Conservation (phyloP, 345 rosid species). For the Sapria himalayana region DNA sequence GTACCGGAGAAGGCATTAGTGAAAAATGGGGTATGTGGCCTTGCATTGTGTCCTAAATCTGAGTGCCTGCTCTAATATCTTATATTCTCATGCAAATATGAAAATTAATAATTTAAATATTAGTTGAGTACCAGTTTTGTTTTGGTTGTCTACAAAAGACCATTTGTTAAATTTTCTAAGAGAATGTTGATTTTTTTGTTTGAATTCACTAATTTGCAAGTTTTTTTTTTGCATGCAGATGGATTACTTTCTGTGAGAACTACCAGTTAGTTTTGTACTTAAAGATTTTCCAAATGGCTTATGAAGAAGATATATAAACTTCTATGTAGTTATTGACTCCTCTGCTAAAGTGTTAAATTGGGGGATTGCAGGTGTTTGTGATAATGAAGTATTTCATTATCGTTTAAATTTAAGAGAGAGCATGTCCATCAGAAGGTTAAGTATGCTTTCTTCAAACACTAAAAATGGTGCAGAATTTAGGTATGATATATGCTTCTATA, state of each 20-base stretch:
- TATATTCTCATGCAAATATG: neutral
- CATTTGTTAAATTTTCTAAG: no score
- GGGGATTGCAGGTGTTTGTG: conserved; percentile 30
- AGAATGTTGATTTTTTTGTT: neutral
- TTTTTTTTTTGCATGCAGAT: conserved; percentile 34
- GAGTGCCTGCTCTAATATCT: neutral
- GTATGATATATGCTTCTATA: conserved; percentile 16
- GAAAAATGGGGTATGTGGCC: conserved; percentile 35
- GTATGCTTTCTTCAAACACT: conserved; percentile 41
- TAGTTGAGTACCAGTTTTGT: neutral
- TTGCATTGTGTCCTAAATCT: neutral
- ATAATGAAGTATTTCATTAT: conserved; percentile 32
- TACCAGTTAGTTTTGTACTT: conserved; percentile 33
- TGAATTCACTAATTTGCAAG: conserved; percentile 1
- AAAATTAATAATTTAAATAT: neutral
- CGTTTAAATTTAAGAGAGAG: conserved; percentile 36
- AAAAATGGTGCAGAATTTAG: conserved; percentile 66
- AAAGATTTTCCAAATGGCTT: neutral
- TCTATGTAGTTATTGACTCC: neutral
- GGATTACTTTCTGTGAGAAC: conserved; percentile 50
- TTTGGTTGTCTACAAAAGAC: neutral
- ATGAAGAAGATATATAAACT: neutral
- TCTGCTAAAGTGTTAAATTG: neutral
- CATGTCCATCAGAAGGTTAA: conserved; percentile 18
- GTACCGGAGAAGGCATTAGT: conserved; percentile 11